These are phyloP conservation scores for Barnettozyma botsteinii DNA, from an alignment of 805 yeast genomes.

Conservation along the genomic window DNA sequence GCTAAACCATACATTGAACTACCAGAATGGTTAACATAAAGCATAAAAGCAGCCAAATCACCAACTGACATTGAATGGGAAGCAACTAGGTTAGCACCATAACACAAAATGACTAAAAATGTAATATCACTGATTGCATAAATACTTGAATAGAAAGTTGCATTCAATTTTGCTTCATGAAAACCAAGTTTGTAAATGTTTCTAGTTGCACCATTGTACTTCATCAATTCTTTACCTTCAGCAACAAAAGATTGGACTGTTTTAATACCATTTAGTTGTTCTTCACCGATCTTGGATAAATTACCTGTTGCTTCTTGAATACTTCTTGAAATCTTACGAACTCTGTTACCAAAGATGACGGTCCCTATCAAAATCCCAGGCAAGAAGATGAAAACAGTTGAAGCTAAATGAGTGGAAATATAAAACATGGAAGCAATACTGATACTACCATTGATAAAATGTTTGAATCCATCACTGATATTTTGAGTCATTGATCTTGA, in stretches of 20 bases:
- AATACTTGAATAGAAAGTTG: conserved; percentile 70
- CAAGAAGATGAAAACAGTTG: conserved; percentile 68
- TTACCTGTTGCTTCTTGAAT: conserved; percentile 85
- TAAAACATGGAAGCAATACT: conserved; percentile 89
- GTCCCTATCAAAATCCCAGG: conserved; percentile 81
- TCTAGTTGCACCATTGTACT: conserved; percentile 70
- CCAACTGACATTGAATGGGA: conserved; percentile 77
- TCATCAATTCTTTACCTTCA: conserved; percentile 71
- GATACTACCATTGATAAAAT: conserved; percentile 74
- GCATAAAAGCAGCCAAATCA: conserved; percentile 87
- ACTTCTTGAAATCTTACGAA: conserved; percentile 66
- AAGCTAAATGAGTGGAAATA: conserved; percentile 76
- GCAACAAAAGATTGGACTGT: conserved; percentile 93
- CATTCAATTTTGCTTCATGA: conserved; percentile 74
- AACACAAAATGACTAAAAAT: conserved; percentile 63
- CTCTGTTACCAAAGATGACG: conserved; percentile 72
- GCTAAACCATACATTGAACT: conserved; percentile 88
- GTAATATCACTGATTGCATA: conserved; percentile 83
- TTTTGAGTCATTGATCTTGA: conserved; percentile 86
- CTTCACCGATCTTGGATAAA: conserved; percentile 87
- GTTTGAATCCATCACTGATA: conserved; percentile 84
- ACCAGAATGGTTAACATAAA: conserved; percentile 94
- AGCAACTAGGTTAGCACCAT: conserved; percentile 80
- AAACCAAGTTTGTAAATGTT: conserved; percentile 61
- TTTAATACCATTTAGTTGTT: conserved; percentile 77